Evolutionary conservation across 768 basidiomycete genomes (phyloP), one percentile per base, ranked within the genome.

Genomic region (Pleurotus djamor): DNA sequence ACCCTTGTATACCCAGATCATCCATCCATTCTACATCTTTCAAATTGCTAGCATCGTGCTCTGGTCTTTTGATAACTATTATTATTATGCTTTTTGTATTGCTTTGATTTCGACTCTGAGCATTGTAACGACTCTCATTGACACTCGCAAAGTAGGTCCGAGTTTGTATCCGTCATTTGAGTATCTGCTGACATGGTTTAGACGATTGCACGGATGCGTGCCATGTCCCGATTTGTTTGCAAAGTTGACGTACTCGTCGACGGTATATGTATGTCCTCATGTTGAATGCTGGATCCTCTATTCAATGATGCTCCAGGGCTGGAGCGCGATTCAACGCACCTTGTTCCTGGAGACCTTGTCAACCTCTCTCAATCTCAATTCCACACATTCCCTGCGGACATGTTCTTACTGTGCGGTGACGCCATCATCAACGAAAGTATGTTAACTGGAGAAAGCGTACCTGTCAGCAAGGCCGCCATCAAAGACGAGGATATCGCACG

Each of bases 391-490:
- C 97, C 97, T 3, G 91, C 93, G 12, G 97, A 99, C 70, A 80
- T 96, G 62, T 84, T 98, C 63, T 81, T 99, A 6, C 85, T 99
- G 33, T 92, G 94, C 1, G 97, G 97, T 1, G 97, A 99, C 71
- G 94, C 95, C 1, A 96, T 99, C 59, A 90, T 98, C 52, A 98
- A 98, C 70, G 97, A 99, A 75, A 96, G 94, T 62, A 98, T 99
- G 97, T 84, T 99, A 21, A 98, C 97, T 0, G 97, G 97, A 10
- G 97, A 99, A 74, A 97, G 95, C 63, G 93, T 99, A 0, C 97
- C 97, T 2, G 94, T 99, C 54, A 92, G 92, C 70, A 99, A 99
- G 70, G 73, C 83, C 16, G 90, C 96, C 0, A 82, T 89, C 60
- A 94, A 88, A 67, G 90, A 94, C 64, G 88, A 88, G 32, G 88